These are phyloP conservation scores for Collybia sp. DNA, from an alignment of 768 basidiomycete species.

Conservation along the genomic window DNA sequence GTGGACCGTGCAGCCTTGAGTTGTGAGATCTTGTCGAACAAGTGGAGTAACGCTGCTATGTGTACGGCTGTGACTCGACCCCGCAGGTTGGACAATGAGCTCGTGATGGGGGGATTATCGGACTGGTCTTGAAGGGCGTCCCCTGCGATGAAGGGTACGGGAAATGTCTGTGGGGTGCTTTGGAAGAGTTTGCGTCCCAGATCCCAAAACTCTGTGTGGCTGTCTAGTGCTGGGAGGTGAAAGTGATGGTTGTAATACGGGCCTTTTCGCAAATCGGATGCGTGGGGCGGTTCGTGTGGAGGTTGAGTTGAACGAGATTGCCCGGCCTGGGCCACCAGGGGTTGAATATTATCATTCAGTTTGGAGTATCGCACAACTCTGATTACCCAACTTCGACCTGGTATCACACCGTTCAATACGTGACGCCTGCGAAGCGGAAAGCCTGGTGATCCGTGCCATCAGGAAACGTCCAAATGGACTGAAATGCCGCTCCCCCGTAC, in stretches of 20 bases:
- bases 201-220: conserved; percentile 35
- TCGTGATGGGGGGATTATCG: too few species aligned
- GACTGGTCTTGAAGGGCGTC: conserved; percentile 35
- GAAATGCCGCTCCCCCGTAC: too few species aligned
- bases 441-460: too few species aligned
- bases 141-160: conserved; percentile 44
- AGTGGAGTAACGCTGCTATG: conserved; percentile 47
- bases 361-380: too few species aligned
- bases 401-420: too few species aligned
- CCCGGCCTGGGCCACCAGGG: too few species aligned
- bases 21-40: conserved; percentile 38
- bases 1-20: conserved; percentile 33
- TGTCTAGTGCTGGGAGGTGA: conserved; percentile 12
- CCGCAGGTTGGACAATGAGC: conserved; percentile 34
- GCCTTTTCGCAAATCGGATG: conserved; percentile 25
- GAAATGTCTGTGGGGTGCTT: conserved; percentile 38
- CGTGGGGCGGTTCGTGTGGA: conserved; percentile 20
- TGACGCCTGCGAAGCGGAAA: too few species aligned
- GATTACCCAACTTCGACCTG: too few species aligned
- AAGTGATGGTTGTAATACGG: neutral
- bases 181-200: conserved; percentile 50
- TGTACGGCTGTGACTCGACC: conserved; percentile 48
- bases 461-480: too few species aligned
- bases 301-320: neutral
- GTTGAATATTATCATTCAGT: too few species aligned